phyloP scores from a whole-genome alignment of 148 eudicot genomes.

The Rhododendron williamsianum region DNA sequence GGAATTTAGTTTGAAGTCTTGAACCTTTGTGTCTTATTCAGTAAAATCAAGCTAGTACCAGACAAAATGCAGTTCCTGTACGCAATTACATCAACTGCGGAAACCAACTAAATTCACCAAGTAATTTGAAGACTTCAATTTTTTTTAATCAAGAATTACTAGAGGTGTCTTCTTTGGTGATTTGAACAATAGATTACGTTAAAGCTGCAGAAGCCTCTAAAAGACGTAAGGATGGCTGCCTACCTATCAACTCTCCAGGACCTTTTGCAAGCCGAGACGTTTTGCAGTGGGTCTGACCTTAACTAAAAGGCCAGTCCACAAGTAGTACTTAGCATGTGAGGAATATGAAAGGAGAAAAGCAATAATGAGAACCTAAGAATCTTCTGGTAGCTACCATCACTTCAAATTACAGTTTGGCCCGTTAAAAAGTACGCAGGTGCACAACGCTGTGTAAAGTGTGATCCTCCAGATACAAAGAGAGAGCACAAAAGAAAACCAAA shows the following conservation, averaged over 20 bases:
- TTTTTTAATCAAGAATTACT: background rate
- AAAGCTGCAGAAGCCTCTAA: background rate
- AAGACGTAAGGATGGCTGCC: background rate
- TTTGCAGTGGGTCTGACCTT: background rate
- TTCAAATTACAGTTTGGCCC: background rate
- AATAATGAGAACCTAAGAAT: background rate
- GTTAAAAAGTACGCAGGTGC: background rate
- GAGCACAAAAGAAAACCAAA: background rate
- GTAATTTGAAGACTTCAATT: background rate
- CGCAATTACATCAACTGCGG: background rate
- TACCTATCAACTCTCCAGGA: background rate
- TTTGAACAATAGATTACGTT: background rate
- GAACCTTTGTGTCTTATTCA: background rate
- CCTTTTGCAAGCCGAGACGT: background rate
- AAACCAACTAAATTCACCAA: background rate
- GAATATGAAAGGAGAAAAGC: background rate
- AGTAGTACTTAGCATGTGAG: background rate
- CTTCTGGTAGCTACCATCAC: background rate
- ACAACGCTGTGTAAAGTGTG: background rate
- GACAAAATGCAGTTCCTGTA: background rate
- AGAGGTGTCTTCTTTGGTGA: background rate
- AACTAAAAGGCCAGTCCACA: background rate
- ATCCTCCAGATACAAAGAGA: background rate
- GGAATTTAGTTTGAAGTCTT: background rate
- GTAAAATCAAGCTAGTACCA: background rate